A percentile compares a stretch with the other conserved stretches of the same genome.
Evolutionary conservation across 257 asterid genomes (phyloP).

Genomic region (Ilex aquifolium): DNA sequence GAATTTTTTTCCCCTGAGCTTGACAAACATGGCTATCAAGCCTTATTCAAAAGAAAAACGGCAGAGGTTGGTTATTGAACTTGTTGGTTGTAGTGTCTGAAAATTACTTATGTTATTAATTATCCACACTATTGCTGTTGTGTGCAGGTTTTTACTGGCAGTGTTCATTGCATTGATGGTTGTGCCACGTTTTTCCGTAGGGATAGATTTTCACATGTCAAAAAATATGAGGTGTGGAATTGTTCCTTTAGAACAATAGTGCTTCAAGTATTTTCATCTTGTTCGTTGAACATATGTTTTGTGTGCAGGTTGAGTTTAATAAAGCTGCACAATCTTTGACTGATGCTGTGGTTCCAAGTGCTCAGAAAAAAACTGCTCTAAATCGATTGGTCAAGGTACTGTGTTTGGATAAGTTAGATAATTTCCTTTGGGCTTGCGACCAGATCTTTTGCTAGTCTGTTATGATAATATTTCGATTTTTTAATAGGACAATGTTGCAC

Average conservation of each 20-base stretch:
- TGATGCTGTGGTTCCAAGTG: conserved; percentile 72
- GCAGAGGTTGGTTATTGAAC: conserved; percentile 64
- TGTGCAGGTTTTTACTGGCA: conserved; percentile 67
- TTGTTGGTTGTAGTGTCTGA: conserved; percentile 6
- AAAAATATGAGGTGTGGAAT: conserved; percentile 82
- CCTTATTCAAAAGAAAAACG: conserved; percentile 69
- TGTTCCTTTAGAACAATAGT: background rate
- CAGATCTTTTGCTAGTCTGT: no score
- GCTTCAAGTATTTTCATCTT: conserved; percentile 10
- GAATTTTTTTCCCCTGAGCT: conserved; percentile 94
- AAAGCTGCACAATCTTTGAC: conserved; percentile 96
- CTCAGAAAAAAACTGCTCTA: conserved; percentile 73
- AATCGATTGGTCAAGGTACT: conserved; percentile 82
- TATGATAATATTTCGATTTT: conserved; percentile 12
- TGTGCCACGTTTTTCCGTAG: conserved; percentile 99
- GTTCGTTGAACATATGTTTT: conserved; percentile 5
- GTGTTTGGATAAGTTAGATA: background rate
- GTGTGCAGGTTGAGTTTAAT: conserved; percentile 85
- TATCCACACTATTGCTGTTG: conserved; percentile 4
- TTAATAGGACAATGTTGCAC: conserved; percentile 86
- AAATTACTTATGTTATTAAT: conserved; percentile 12
- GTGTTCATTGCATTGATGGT: conserved; percentile 57
- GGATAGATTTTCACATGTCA: conserved; percentile 88
- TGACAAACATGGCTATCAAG: conserved; percentile 96
- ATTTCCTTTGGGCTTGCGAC: no score